Base-by-base conservation (phyloP, 1,284 basidiomycete species). In the Cutaneotrichosporon spelunceum region DNA sequence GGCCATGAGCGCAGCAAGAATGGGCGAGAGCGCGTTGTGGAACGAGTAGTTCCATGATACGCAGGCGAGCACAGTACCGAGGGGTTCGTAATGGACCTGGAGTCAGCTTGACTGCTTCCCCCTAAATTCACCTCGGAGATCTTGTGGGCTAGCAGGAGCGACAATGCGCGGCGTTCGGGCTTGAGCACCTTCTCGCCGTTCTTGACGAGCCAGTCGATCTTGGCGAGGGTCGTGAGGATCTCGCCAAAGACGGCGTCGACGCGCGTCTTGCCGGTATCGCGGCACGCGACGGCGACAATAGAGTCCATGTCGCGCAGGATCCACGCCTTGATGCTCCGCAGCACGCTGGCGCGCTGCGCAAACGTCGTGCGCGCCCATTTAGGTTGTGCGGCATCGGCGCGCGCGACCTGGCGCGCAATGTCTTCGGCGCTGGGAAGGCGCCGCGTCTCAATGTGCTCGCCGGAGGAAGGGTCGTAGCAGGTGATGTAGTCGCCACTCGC, bases 251-350 rank as follows among this genome's bases (percentile, higher is more conserved):
- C 87, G 50, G 92, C 91, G 68, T 95, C 93, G 63, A 95, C 83
- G 71, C 93, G 82, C 34, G 95, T 98, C 82, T 98, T 99, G 61
- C 95, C 95, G 0, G 93, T 93, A 78, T 99, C 95, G 39, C 94
- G 83, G 72, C 90, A 92, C 36, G 92, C 92, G n/a, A 96, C 89
- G 52, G 87, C 83, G 8, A 91, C 91, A 70, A 93, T 91, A 23
- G 81, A 80, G 62, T 94, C 89, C 79, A 93, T 74, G 62, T 77
- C 73, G 21, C 88, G 85, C 29, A 95, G 86, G 14, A 95, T 82
- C 94, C 95, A 99, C 65, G 88, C 88, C 69, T 91, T 84, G 68
- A 99, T 76, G 68, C 89, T 94, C 36, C 90, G 83, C 69, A 98
- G 81, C 44, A 97, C 87, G 65, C 87, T 85, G 70, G 88, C 82